These are phyloP conservation scores for Pseudogymnoascus sp. DNA, from an alignment of 2,329 filamentous ascomycete species.

Conservation along the genomic window DNA sequence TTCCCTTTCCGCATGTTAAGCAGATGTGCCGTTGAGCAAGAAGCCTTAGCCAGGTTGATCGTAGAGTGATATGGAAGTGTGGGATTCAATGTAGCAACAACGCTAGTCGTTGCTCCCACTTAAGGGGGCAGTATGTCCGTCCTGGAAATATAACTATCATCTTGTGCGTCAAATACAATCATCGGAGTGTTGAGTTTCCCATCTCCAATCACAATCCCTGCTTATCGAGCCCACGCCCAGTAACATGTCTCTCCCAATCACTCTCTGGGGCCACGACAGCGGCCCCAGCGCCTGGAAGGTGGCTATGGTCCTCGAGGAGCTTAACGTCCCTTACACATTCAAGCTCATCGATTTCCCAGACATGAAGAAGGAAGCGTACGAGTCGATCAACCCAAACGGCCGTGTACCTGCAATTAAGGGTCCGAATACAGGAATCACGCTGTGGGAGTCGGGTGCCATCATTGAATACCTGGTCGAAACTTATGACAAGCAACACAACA, in stretches of 20 bases:
- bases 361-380: slow-evolving; percentile 33
- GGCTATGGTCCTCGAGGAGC: slow-evolving; percentile 34
- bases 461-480: slow-evolving; percentile 34
- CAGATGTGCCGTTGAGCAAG: too few relatives aligned
- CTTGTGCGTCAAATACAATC: too few relatives aligned
- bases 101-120: too few relatives aligned
- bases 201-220: neutral
- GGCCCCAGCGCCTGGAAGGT: slow-evolving; percentile 29
- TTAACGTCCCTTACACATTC: slow-evolving; percentile 31
- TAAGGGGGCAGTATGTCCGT: too few relatives aligned
- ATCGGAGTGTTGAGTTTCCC: neutral
- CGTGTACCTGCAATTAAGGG: slow-evolving; percentile 28
- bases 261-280: slow-evolving; percentile 12
- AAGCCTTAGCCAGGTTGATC: too few relatives aligned
- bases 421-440: slow-evolving; percentile 32
- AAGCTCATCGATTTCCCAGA: slow-evolving; percentile 30
- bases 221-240: neutral
- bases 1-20: too few relatives aligned
- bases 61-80: too few relatives aligned
- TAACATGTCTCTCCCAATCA: slow-evolving; percentile 9
- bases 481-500: slow-evolving; percentile 29
- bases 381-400: slow-evolving; percentile 26
- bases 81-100: too few relatives aligned
- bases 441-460: slow-evolving; percentile 32
- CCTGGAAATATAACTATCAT: too few relatives aligned